Evolutionary conservation across 2,329 filamentous ascomycete genomes (phyloP), one percentile per base, ranked within the genome.

Genomic region (Cladophialophora psammophila): DNA sequence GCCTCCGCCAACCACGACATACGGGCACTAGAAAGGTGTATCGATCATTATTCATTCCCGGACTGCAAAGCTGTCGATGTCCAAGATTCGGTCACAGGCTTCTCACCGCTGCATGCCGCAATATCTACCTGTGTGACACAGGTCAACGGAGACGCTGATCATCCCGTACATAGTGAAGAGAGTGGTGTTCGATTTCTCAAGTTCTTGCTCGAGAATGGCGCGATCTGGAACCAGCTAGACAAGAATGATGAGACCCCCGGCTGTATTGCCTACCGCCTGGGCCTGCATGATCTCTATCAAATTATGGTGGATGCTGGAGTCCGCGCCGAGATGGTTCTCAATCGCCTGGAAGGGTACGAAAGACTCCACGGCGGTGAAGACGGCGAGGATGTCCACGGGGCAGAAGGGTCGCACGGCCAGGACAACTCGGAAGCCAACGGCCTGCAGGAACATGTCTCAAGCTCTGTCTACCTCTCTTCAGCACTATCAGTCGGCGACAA

Each of bases 171-270:
- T 40, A n/a, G 26, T 18, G 58, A 64, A 76, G 78, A 72, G 5
- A 50, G 73, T 6, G 61, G 74, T 54, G 61, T 74, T 50, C 87
- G 88, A 60, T 90, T 90, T 0, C 82, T 97, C 4, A 86, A 87
- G 72, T 87, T 95, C 75, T 84, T 98, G 7, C 88, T 98, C 67
- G 86, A 94, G 75, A 90, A 91, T 72, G 95, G 95, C 36, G 95
- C 93, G 10, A 97, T 98, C 73, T 99, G 95, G 95, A 99, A 99
- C 80, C 94, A 97, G 77, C 83, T 98, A 64, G 93, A 98, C 78
- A 81, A 84, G 72, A 90, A 92, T 73, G 87, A 93, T 74, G 94
- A 98, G 83, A 98, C 95, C 2, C 93, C 95, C 0, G 95, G 93
- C 7, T 98, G 94, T 77, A 82, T 97, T 52, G 95, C 95, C 8